Conservation (phyloP, 495 filamentous ascomycete species). For the Penicillium bovifimosum region DNA sequence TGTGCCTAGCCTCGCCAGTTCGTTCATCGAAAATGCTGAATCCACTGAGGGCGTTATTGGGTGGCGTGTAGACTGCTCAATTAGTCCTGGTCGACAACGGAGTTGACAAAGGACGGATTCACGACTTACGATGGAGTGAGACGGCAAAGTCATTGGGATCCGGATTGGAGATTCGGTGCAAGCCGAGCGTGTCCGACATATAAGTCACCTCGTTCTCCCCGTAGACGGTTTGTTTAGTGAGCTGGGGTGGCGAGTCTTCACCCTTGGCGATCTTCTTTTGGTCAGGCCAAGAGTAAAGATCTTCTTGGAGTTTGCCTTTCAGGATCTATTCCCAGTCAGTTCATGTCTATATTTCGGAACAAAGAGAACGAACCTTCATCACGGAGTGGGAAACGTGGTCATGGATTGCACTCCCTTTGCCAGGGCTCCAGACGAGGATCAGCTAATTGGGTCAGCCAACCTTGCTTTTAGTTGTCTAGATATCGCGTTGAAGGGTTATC, state of each 20-base stretch:
- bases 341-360: too few species aligned
- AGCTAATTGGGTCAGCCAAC: conserved; percentile 42
- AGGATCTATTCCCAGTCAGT: conserved; percentile 48
- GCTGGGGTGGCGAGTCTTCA: conserved; percentile 42
- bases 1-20: conserved; percentile 67
- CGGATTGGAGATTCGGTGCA: conserved; percentile 77
- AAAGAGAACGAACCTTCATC: conserved; percentile 45
- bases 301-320: conserved; percentile 71
- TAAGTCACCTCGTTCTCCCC: conserved; percentile 67
- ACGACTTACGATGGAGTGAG: conserved; percentile 69
- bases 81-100: neutral
- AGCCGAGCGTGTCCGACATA: conserved; percentile 78
- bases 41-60: conserved; percentile 71
- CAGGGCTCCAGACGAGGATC: conserved; percentile 88
- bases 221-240: conserved; percentile 44
- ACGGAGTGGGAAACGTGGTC: conserved; percentile 82
- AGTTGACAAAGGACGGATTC: neutral
- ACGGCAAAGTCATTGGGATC: conserved; percentile 67
- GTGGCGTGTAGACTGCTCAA: conserved; percentile 75
- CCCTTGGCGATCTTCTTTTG: conserved; percentile 39
- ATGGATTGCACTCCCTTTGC: conserved; percentile 79
- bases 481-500: neutral
- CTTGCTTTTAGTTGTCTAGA: too few species aligned
- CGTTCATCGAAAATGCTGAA: conserved; percentile 66
- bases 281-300: conserved; percentile 70